Evolutionary conservation across 31 red algal genomes (phyloP), one percentile per base, ranked within the genome.

Genomic region (Odonthalia washingtoniensis): DNA sequence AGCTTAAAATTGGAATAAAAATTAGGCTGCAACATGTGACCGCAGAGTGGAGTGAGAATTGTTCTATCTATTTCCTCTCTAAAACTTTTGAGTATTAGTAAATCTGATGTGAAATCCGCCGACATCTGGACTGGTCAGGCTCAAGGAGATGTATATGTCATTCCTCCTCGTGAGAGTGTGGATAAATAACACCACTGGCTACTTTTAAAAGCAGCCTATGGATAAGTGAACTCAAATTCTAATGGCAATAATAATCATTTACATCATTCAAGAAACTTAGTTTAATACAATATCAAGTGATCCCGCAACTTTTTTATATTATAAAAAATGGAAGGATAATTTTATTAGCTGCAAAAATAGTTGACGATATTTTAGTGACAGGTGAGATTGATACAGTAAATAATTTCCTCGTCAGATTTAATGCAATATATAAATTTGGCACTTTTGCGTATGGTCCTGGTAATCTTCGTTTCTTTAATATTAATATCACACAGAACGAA

Each of bases 261-360:
- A 14, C 39, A 62, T 64, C 26, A 3, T 40, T 77, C 12, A 14
- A 9, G 9, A 57, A 57, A 57, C 49, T 57, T 21, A 57, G 49
- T 14, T 57, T 57, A 21, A 57, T 9, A 14, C 49, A 57, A 21
- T 21, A 60, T 1, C 38, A 2, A 33, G 33, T 32, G 49, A 40
- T 80, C 28, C 43, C 76, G 31, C 76, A 80, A 6, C 3, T 57
- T 4, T 80, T 80, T 57, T 80, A 80, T 40, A 46, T 32, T 33
- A 70, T 70, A 12, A 21, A 34, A 9, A 32, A 70, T 27, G 66
- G 28, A 21, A 32, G 6, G 9, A 9, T 70, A 32, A 70, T 12
- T 12, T 70, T 28, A 27, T 12, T 32, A 6, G 28, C 28, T 70
- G n/a, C 34, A 9, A 45, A 77, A 46, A 45, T 44, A n/a, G n/a